These are phyloP conservation scores for Capsicum rhomboideum DNA, from an alignment of 257 asterid species.

Conservation along the genomic window DNA sequence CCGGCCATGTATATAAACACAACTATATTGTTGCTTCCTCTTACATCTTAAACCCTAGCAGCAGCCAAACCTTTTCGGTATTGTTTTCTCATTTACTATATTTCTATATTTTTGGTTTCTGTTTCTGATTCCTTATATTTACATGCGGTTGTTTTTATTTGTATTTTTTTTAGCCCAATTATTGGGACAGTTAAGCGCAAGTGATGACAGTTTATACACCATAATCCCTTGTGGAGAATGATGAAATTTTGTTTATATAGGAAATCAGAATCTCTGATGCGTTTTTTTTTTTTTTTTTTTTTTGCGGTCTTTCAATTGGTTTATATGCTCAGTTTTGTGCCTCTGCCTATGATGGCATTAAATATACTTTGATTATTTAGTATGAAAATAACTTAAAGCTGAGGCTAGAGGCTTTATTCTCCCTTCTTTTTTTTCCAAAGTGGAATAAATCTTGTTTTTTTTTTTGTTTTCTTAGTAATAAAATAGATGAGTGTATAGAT, in stretches of 20 bases:
- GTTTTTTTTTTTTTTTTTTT: not conserved
- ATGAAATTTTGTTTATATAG: slow-evolving; percentile 14
- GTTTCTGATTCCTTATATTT: too few relatives aligned
- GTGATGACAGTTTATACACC: slow-evolving; percentile 17
- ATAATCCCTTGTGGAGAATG: slow-evolving; percentile 33
- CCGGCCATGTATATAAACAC: not conserved
- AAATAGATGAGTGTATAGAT: not conserved
- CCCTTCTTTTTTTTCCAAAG: too few relatives aligned
- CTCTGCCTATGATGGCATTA: slow-evolving; percentile 53
- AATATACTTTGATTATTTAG: slow-evolving; percentile 50
- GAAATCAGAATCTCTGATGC: slow-evolving; percentile 69
- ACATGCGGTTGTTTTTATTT: too few relatives aligned
- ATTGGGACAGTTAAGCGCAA: slow-evolving; percentile 7
- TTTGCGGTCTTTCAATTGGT: not conserved
- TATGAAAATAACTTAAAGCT: slow-evolving; percentile 30
- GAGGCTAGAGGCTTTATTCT: slow-evolving; percentile 24
- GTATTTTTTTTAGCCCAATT: too few relatives aligned
- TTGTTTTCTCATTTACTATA: too few relatives aligned
- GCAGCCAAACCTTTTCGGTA: too few relatives aligned
- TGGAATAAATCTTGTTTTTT: not conserved
- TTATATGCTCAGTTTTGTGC: not conserved
- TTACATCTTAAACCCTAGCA: not conserved
- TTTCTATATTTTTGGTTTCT: too few relatives aligned
- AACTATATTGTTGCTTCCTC: not conserved
- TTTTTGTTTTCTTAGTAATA: not conserved